A percentile compares a stretch with the other conserved stretches of the same genome.
Evolutionary conservation across 1,284 basidiomycete species (phyloP).

Genomic region (Ceratobasidium sp.): DNA sequence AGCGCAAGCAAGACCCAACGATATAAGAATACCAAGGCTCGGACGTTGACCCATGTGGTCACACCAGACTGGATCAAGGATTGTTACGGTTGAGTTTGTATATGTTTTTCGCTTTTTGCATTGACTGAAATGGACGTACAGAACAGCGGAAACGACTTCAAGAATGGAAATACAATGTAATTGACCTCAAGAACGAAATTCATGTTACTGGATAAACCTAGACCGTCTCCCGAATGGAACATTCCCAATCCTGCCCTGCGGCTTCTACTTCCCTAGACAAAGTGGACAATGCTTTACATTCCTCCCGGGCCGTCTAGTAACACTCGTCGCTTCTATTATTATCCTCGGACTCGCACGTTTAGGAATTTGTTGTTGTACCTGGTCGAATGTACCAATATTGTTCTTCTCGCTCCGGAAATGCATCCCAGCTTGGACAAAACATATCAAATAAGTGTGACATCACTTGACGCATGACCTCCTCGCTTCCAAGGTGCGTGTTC

Average conservation of each 20-base stretch:
- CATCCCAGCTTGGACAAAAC: neutral
- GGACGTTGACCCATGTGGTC: constrained; percentile 46
- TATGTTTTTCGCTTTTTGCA: neutral
- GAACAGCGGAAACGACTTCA: constrained; percentile 47
- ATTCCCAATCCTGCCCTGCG: neutral
- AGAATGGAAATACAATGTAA: constrained; percentile 48
- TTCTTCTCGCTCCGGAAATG: constrained; percentile 36
- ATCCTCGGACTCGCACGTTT: constrained; percentile 28
- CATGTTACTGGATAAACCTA: constrained; percentile 38
- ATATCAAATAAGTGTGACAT: constrained; percentile 11
- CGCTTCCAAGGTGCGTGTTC: constrained; percentile 38
- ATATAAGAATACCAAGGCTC: constrained; percentile 36
- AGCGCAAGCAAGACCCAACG: constrained; percentile 48
- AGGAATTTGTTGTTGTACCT: constrained; percentile 34
- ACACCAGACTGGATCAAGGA: constrained; percentile 49
- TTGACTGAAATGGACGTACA: neutral
- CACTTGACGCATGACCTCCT: constrained; percentile 20
- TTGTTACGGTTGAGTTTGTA: constrained; percentile 20
- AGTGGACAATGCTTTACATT: neutral
- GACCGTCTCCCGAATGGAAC: constrained; percentile 17
- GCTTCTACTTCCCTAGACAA: neutral
- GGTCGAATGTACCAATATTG: constrained; percentile 14
- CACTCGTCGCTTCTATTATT: constrained; percentile 22
- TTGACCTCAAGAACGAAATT: constrained; percentile 38
- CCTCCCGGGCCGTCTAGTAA: neutral